Percentiles rank a stretch among this genome's conserved stretches.
phyloP scores from a whole-genome alignment of 169 alveolate species.

The Blepharisma undulans region DNA sequence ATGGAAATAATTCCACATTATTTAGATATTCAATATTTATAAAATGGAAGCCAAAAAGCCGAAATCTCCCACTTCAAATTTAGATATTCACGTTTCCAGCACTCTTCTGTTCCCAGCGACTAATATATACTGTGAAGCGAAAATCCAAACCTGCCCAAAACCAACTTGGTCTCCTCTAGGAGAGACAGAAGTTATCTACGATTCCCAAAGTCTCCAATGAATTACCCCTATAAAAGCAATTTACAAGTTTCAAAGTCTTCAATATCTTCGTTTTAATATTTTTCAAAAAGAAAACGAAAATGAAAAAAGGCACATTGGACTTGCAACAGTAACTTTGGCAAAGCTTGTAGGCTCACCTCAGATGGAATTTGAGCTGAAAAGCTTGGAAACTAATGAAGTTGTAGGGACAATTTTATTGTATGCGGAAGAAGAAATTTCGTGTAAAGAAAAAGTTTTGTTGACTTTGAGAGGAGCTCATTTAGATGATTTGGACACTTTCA shows the following conservation, averaged over 20 bases:
- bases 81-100: not conserved
- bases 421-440: not conserved
- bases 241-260: not conserved
- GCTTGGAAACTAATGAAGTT: not conserved
- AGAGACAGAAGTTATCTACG: not conserved
- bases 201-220: not conserved
- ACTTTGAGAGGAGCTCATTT: not conserved
- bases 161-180: not conserved
- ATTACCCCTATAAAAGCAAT: not conserved
- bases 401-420: not conserved
- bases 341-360: not conserved
- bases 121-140: not conserved
- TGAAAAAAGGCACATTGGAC: not conserved
- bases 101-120: not conserved
- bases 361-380: not conserved
- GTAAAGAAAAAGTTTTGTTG: not conserved
- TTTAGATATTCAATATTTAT: not conserved
- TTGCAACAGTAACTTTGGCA: not conserved
- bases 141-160: not conserved
- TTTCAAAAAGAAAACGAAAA: not conserved
- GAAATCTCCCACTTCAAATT: not conserved
- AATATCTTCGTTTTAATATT: not conserved
- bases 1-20: not conserved
- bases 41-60: not conserved
- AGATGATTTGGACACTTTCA: constrained; percentile 33